These are phyloP conservation scores for Pestalotiopsis sp. DNA, from an alignment of 2,329 filamentous ascomycete species.

Conservation along the genomic window DNA sequence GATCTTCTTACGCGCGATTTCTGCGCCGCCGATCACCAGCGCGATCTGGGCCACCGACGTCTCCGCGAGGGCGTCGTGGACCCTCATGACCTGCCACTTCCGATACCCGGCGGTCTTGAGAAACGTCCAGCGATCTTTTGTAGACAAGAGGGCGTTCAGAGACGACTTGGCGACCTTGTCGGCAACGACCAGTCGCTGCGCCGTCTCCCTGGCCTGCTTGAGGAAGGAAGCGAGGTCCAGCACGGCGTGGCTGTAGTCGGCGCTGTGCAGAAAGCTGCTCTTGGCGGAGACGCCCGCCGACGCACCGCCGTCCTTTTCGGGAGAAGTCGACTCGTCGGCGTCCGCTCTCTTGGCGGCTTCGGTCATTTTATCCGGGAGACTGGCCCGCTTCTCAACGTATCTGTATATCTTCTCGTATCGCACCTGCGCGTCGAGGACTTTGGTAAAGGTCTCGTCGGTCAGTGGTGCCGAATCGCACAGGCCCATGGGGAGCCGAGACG, in stretches of 20 bases:
- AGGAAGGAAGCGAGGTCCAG: neutral
- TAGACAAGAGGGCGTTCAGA: neutral
- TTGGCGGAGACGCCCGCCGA: neutral
- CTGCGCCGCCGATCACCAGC: neutral
- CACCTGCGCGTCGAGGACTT: neutral
- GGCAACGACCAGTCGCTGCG: neutral
- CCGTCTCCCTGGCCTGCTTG: slow-evolving; percentile 3
- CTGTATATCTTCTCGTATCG: slow-evolving; percentile 4
- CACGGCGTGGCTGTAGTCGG: neutral
- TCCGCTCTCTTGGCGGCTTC: neutral
- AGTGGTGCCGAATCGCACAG: neutral
- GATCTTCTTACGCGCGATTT: neutral
- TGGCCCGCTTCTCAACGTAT: neutral
- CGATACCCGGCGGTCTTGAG: neutral
- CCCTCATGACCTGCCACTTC: neutral
- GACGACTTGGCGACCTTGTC: slow-evolving; percentile 1
- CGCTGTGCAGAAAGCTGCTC: neutral
- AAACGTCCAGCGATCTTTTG: neutral
- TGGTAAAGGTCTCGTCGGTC: neutral
- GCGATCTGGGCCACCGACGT: neutral
- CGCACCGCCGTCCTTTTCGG: neutral
- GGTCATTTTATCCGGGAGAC: neutral
- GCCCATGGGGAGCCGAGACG: neutral
- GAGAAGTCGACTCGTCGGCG: neutral
- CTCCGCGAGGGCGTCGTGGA: neutral